Percentiles rank a stretch among this genome's conserved stretches.
phyloP scores from a whole-genome alignment of 164 flowering plant genomes.

The Malania oleifera region DNA sequence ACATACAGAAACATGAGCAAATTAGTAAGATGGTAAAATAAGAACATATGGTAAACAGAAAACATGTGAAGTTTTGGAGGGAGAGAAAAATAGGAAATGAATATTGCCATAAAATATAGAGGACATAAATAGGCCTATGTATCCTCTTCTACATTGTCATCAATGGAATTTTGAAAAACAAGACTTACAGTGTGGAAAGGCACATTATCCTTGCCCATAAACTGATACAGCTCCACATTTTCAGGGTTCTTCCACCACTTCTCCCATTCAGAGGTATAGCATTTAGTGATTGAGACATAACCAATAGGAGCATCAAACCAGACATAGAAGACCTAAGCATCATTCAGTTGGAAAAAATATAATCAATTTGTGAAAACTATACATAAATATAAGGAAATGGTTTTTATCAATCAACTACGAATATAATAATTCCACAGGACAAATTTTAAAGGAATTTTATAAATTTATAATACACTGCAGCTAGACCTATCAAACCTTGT shows the following conservation, averaged over 20 bases:
- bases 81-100: too few relatives aligned
- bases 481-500: slow-evolving; percentile 58
- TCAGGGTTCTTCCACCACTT: slow-evolving; percentile 99
- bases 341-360: neutral
- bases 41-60: too few relatives aligned
- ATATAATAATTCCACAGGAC: neutral
- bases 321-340: slow-evolving; percentile 82
- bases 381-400: too few relatives aligned
- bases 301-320: slow-evolving; percentile 99
- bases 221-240: slow-evolving; percentile 88
- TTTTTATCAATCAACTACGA: neutral
- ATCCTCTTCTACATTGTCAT: neutral
- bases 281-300: slow-evolving; percentile 80
- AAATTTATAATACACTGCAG: slow-evolving; percentile 3
- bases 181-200: slow-evolving; percentile 88
- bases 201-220: slow-evolving; percentile 99
- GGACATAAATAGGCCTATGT: neutral
- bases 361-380: neutral
- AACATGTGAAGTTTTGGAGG: too few relatives aligned
- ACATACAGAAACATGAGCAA: too few relatives aligned
- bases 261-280: slow-evolving; percentile 90
- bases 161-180: neutral
- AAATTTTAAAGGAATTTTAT: neutral
- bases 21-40: too few relatives aligned
- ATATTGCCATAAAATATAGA: neutral